phyloP scores from a whole-genome alignment of 176 grass and related monocot genomes.

The Elaeis guineensis region DNA sequence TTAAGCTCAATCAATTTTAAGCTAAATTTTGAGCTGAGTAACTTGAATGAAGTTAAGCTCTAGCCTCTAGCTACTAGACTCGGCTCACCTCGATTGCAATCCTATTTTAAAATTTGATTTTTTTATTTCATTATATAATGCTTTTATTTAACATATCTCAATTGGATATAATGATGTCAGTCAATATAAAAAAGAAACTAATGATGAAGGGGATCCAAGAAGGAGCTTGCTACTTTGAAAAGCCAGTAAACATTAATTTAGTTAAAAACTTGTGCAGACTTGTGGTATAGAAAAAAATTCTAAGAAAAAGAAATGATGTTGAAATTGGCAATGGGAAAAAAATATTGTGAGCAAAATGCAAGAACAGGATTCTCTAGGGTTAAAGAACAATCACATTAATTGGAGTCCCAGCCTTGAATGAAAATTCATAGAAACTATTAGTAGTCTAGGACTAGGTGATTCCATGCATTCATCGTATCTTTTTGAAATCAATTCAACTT shows the following conservation, averaged over 20 bases:
- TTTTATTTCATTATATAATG: background rate
- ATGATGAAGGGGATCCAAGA: background rate
- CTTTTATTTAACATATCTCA: background rate
- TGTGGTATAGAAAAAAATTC: background rate
- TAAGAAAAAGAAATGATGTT: background rate
- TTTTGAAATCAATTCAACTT: too few species aligned
- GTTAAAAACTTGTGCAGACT: background rate
- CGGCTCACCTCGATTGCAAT: too few species aligned
- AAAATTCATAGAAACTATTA: background rate
- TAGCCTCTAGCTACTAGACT: too few species aligned
- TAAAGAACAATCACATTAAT: background rate
- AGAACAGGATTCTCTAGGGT: background rate
- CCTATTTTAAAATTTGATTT: background rate
- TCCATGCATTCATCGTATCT: too few species aligned
- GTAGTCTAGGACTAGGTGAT: background rate
- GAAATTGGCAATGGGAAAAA: background rate
- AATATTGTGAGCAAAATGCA: background rate
- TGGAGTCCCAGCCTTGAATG: background rate
- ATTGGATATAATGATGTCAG: background rate
- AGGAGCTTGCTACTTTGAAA: constrained; percentile 2
- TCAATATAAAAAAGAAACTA: background rate
- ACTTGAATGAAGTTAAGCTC: too few species aligned
- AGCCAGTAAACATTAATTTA: background rate
- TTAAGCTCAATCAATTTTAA: too few species aligned
- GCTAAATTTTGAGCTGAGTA: too few species aligned